These are phyloP conservation scores for Hygrocybe coccinea DNA, from an alignment of 768 basidiomycete species.

Conservation along the genomic window DNA sequence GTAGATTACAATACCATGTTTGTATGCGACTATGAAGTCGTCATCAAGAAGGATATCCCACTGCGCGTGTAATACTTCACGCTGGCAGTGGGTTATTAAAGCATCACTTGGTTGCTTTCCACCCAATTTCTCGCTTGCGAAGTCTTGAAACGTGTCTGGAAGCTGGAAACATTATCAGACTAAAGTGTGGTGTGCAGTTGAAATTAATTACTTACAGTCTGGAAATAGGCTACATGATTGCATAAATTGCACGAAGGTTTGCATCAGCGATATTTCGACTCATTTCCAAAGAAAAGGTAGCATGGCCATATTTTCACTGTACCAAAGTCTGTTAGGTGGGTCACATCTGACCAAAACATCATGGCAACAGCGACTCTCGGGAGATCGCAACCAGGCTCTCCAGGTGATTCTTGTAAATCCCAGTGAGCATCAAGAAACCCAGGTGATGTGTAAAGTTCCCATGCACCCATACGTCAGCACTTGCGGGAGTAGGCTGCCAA, in stretches of 20 bases:
- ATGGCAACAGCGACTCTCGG: conserved; percentile 16
- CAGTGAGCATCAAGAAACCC: neutral
- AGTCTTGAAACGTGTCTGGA: too few species aligned
- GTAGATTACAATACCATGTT: too few species aligned
- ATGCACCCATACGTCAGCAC: neutral
- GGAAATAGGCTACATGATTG: conserved; percentile 8
- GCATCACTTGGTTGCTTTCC: too few species aligned
- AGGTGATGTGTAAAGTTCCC: conserved; percentile 5
- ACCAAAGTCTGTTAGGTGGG: conserved; percentile 30
- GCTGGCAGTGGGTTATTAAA: too few species aligned
- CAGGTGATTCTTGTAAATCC: conserved; percentile 6
- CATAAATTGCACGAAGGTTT: conserved; percentile 1
- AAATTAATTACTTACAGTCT: neutral
- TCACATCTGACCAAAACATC: conserved; percentile 33
- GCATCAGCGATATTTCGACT: conserved; percentile 22
- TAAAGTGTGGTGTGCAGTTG: too few species aligned
- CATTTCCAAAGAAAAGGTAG: conserved; percentile 14
- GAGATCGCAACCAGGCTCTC: conserved; percentile 6
- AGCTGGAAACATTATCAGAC: too few species aligned
- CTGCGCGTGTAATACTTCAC: too few species aligned
- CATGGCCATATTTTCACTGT: conserved; percentile 18
- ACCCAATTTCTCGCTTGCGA: too few species aligned
- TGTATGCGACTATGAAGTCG: too few species aligned
- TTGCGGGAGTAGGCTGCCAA: conserved; percentile 16
- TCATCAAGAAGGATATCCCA: too few species aligned